Conservation (phyloP, 257 asterid species). For the Gardenia jasminoides region DNA sequence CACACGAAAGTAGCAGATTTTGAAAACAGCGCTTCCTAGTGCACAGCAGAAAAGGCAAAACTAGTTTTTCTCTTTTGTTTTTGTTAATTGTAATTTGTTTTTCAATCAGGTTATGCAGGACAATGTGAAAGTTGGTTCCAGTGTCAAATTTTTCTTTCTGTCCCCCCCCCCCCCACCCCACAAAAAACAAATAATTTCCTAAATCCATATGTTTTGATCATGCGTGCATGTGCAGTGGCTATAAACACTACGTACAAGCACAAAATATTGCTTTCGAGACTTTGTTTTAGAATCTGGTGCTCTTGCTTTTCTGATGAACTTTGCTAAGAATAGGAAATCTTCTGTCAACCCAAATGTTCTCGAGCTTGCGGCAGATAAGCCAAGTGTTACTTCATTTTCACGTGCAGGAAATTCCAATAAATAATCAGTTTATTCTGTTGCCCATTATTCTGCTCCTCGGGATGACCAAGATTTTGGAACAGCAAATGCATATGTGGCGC, state of each 20-base stretch:
- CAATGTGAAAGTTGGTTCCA: neutral
- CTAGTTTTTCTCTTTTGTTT: too few species aligned
- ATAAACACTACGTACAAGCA: neutral
- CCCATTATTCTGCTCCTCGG: neutral
- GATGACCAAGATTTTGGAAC: neutral
- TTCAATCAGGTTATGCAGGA: too few species aligned
- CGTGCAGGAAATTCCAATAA: neutral
- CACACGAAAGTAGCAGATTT: too few species aligned
- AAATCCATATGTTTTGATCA: neutral
- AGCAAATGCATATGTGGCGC: too few species aligned
- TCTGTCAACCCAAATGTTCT: neutral
- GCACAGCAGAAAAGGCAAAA: too few species aligned
- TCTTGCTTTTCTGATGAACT: neutral
- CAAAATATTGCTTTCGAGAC: neutral
- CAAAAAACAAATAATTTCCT: too few species aligned
- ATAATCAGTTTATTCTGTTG: neutral
- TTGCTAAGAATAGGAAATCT: neutral
- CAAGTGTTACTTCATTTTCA: neutral
- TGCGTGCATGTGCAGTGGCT: neutral
- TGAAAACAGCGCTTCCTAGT: too few species aligned
- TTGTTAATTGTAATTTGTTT: too few species aligned
- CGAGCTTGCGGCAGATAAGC: neutral
- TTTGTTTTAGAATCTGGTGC: neutral
- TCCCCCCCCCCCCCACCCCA: too few species aligned
- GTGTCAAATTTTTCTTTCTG: neutral